phyloP scores from a whole-genome alignment of 1,284 basidiomycete species.

The Ceratobasidium sp. region DNA sequence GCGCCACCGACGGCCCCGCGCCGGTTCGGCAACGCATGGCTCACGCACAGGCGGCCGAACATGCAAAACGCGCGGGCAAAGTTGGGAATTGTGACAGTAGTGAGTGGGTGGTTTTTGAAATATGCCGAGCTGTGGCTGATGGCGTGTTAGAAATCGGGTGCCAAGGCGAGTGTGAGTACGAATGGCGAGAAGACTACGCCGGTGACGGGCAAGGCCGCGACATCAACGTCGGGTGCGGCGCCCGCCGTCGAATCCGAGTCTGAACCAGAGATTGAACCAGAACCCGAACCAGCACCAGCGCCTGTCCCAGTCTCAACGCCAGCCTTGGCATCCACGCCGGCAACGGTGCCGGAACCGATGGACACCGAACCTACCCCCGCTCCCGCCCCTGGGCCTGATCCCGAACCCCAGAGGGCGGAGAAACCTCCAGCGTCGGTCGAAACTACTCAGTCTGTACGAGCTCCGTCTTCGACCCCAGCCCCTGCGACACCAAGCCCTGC shows the following conservation, averaged over 20 bases:
- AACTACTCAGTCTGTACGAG: background rate
- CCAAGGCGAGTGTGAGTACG: no score
- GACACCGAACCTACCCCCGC: slow-evolving; percentile 5
- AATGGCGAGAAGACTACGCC: no score
- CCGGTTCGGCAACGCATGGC: slow-evolving; percentile 27
- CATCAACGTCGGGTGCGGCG: no score
- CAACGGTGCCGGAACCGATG: background rate
- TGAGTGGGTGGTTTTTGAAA: background rate
- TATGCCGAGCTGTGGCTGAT: background rate
- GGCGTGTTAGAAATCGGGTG: background rate
- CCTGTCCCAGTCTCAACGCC: background rate
- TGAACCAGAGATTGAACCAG: background rate
- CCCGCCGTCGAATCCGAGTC: background rate
- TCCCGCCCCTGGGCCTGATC: background rate
- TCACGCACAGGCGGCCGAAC: slow-evolving; percentile 28
- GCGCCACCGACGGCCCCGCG: background rate
- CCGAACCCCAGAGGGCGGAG: background rate
- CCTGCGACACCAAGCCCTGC: background rate
- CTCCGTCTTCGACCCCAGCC: background rate
- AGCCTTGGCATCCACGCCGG: background rate
- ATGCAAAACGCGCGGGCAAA: slow-evolving; percentile 29
- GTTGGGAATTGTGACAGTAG: slow-evolving; percentile 18
- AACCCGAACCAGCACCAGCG: background rate
- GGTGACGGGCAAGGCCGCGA: no score
- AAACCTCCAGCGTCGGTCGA: background rate